Evolutionary conservation across 2,329 filamentous ascomycete species (phyloP), one percentile per base, ranked within the genome.

Genomic region (Penicillium hesseltinei): DNA sequence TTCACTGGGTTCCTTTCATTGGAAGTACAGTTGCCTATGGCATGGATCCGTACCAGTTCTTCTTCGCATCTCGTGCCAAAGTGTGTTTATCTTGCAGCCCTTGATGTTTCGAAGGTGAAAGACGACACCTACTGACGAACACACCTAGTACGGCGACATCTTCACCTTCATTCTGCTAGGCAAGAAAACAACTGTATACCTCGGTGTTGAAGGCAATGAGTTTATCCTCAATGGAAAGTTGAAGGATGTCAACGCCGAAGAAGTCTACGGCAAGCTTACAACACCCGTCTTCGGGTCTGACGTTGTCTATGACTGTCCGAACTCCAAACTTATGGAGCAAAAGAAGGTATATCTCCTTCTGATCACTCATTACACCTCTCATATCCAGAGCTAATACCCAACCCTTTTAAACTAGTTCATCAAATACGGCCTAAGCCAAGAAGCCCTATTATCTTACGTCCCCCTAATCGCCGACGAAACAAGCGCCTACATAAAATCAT

Each of bases 161-260:
- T 96, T 94, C 74, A 96, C 92, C 31, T 96, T 96, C 70, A 80
- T 96, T 61, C 83, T 96, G 44, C 85, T 96, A 50, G 92, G 92
- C 67, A 90, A 88, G 79, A 93, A 91, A 78, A 94, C 89, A 49
- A 96, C 92, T 4, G 91, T 95, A 36, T 92, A 88, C 66, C 79
- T 96, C 57, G 91, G 92, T 36, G 85, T 88, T 11, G 82, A 87
- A 61, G 92, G 92, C 63, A 96, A 95, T 75, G 91, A 96, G 63
- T 96, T 96, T 73, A 92, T 96, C 65, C 82, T 96, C 65, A 96
- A 96, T 73, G 92, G 90, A 68, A 96, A 95, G 79, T 82, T 91
- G 69, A 91, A 89, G 78, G 91, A 96, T 70, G 88, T 96, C 68
- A 92, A 89, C 72, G 92, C 92, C 25, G 92, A 96, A 77, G 91